These are phyloP conservation scores for Anthracocystis setariae DNA, from an alignment of 1,284 basidiomycete genomes.

Conservation along the genomic window DNA sequence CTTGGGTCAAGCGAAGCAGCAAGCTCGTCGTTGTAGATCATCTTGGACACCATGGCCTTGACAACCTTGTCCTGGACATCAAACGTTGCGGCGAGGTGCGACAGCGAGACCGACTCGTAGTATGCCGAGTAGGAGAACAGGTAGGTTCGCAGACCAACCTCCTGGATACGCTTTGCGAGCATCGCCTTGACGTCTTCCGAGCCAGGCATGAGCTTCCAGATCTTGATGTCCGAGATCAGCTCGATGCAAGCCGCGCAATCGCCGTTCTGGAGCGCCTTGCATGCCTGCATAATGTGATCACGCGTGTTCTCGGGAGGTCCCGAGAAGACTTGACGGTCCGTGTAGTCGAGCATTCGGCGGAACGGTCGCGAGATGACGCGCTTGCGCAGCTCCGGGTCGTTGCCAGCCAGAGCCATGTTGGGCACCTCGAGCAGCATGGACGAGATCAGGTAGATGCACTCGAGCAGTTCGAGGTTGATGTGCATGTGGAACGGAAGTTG, in stretches of 20 bases:
- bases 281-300: conserved; percentile 99
- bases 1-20: conserved; percentile 87
- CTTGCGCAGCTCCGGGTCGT: conserved; percentile 79
- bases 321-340: conserved; percentile 96
- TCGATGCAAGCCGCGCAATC: conserved; percentile 97
- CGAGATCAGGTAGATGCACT: conserved; percentile 95
- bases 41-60: conserved; percentile 92
- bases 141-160: conserved; percentile 95
- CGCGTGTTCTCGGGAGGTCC: conserved; percentile 98
- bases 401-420: conserved; percentile 88
- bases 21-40: conserved; percentile 99
- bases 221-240: conserved; percentile 93
- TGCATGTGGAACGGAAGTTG: conserved; percentile 99
- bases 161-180: conserved; percentile 96
- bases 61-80: conserved; percentile 81
- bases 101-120: conserved; percentile 89
- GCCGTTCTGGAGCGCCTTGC: conserved; percentile 93
- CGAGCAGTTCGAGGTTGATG: conserved; percentile 96
- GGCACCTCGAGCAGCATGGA: conserved; percentile 99
- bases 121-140: conserved; percentile 97
- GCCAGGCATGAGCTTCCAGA: conserved; percentile 94
- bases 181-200: conserved; percentile 88
- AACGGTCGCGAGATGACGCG: conserved; percentile 94
- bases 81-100: conserved; percentile 87
- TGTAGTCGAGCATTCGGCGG: conserved; percentile 93